Percentiles rank a stretch among this genome's conserved stretches.
Evolutionary conservation across 495 filamentous ascomycete genomes (phyloP).

Genomic region (Penicillium diatomitis): DNA sequence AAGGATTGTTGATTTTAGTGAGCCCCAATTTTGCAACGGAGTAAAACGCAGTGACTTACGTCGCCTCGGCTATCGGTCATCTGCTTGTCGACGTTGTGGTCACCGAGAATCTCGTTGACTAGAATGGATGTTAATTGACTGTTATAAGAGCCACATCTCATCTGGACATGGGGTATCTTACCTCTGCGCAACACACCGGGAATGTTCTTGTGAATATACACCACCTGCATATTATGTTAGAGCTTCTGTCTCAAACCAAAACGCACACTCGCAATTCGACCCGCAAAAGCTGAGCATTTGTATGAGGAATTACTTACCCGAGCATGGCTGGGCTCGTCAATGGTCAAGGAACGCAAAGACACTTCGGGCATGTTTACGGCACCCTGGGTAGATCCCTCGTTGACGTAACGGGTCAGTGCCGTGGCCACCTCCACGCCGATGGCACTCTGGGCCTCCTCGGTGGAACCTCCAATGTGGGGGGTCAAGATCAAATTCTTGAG

Average conservation of each 20-base stretch:
- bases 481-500: constrained; percentile 92
- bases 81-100: constrained; percentile 98
- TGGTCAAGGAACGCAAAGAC: constrained; percentile 70
- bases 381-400: constrained; percentile 76
- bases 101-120: constrained; percentile 88
- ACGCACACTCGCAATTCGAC: too few relatives aligned
- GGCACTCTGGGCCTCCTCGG: constrained; percentile 93
- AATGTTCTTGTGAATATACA: constrained; percentile 93
- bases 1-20: neutral
- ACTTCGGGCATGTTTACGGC: constrained; percentile 97
- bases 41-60: constrained; percentile 32
- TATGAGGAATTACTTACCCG: constrained; percentile 42
- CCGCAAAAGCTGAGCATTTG: neutral
- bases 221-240: constrained; percentile 41
- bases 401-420: constrained; percentile 85
- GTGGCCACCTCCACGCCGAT: constrained; percentile 91
- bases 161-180: constrained; percentile 14
- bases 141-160: neutral
- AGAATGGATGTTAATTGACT: constrained; percentile 1
- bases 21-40: too few relatives aligned
- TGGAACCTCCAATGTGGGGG: constrained; percentile 94
- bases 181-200: constrained; percentile 86
- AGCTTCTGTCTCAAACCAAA: neutral
- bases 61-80: constrained; percentile 93
- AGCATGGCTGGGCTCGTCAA: constrained; percentile 80